phyloP scores from a whole-genome alignment of 371 early-diverging fungal genomes.

The Apophysomyces elegans region DNA sequence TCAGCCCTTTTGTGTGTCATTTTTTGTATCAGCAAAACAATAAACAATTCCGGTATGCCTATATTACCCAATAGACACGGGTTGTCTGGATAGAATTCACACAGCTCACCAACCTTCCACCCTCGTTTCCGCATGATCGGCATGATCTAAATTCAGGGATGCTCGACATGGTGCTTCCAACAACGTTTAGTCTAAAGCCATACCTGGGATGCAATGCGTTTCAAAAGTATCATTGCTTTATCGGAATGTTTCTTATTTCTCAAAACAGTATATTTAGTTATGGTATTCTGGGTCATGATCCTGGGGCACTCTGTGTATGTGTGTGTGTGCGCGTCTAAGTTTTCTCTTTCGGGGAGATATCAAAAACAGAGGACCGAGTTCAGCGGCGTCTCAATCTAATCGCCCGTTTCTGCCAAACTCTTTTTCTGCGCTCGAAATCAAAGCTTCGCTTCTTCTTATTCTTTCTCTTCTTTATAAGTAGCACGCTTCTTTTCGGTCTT shows the following conservation, averaged over 20 bases:
- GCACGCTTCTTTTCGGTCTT: not conserved
- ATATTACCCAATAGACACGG: slow-evolving; percentile 50
- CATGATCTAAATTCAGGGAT: slow-evolving; percentile 40
- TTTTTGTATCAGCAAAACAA: not conserved
- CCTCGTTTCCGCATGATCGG: slow-evolving; percentile 63
- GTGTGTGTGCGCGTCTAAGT: too few species aligned
- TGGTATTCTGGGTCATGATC: slow-evolving; percentile 9
- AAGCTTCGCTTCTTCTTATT: slow-evolving; percentile 7
- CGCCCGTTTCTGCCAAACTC: not conserved
- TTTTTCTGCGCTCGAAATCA: slow-evolving; percentile 5
- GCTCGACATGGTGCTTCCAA: not conserved
- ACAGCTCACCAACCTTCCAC: slow-evolving; percentile 57
- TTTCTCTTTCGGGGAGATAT: not conserved
- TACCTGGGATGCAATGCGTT: slow-evolving; percentile 38
- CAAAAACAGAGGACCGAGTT: slow-evolving; percentile 63
- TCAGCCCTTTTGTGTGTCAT: slow-evolving; percentile 46
- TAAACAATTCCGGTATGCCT: too few species aligned
- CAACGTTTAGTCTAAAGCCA: too few species aligned
- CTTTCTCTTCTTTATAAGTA: not conserved
- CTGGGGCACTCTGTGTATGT: not conserved
- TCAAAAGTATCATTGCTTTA: slow-evolving; percentile 36
- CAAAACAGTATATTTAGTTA: slow-evolving; percentile 6
- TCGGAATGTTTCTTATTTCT: slow-evolving; percentile 17
- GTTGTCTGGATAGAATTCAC: slow-evolving; percentile 66
- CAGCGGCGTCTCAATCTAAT: slow-evolving; percentile 30